phyloP scores from a whole-genome alignment of 2,329 filamentous ascomycete species.

The Xylaria sp. region DNA sequence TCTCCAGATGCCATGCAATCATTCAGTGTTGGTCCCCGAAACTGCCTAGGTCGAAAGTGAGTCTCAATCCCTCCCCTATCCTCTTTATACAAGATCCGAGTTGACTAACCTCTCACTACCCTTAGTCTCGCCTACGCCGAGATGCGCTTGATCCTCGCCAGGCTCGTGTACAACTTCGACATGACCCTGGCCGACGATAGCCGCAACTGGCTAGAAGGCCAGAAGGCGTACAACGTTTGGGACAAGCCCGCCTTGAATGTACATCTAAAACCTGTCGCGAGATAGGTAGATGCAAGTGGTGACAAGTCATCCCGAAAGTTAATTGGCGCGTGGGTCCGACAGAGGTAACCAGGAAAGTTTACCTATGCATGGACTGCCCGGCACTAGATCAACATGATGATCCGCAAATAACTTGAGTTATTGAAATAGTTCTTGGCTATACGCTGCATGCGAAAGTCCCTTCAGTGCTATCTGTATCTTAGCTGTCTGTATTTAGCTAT shows the following conservation, averaged over 20 bases:
- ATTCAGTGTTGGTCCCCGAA: conserved; percentile 53
- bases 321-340: neutral
- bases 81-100: neutral
- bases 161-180: conserved; percentile 55
- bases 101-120: neutral
- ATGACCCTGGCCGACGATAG: conserved; percentile 48
- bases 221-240: conserved; percentile 51
- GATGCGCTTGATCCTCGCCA: conserved; percentile 55
- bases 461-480: neutral
- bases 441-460: neutral
- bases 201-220: conserved; percentile 46
- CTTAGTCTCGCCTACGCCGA: conserved; percentile 55
- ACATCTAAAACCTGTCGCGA: conserved; percentile 39
- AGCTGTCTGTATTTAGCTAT: neutral
- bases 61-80: conserved; percentile 27
- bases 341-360: too few species aligned
- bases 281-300: neutral
- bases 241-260: conserved; percentile 50
- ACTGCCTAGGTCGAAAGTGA: conserved; percentile 56
- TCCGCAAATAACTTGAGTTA: too few species aligned
- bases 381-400: too few species aligned
- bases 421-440: neutral
- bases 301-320: neutral
- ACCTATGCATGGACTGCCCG: neutral
- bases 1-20: conserved; percentile 50